These are phyloP conservation scores for Aspergillus nidulans DNA, from an alignment of 495 filamentous ascomycete genomes.

Conservation along the genomic window DNA sequence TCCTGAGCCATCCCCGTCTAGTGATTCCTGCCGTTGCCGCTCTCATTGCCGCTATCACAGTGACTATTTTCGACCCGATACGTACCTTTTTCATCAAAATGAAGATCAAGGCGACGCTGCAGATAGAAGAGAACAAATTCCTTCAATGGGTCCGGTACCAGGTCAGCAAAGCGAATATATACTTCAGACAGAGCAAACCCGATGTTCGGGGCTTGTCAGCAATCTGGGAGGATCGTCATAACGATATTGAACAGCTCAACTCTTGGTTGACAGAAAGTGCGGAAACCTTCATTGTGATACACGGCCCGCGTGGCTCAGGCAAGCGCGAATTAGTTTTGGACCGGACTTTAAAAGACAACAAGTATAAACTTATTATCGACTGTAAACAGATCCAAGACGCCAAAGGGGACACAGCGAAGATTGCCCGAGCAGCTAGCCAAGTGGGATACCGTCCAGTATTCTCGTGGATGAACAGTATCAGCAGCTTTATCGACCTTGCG, in stretches of 20 bases:
- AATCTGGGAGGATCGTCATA: conserved; percentile 84
- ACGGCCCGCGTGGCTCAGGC: conserved; percentile 87
- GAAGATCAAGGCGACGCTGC: conserved; percentile 74
- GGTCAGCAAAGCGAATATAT: conserved; percentile 61
- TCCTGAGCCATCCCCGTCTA: conserved; percentile 82
- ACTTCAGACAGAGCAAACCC: conserved; percentile 46
- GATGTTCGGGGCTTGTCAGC: conserved; percentile 71
- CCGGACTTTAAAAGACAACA: conserved; percentile 71
- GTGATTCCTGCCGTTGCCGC: conserved; percentile 80
- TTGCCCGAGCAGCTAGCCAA: conserved; percentile 70
- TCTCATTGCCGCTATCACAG: conserved; percentile 74
- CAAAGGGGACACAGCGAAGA: conserved; percentile 82
- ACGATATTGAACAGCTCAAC: conserved; percentile 71
- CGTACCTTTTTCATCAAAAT: conserved; percentile 87
- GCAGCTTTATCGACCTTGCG: conserved; percentile 85
- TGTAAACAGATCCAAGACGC: conserved; percentile 94
- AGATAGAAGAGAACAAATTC: conserved; percentile 63
- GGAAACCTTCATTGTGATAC: conserved; percentile 90
- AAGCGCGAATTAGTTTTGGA: conserved; percentile 85
- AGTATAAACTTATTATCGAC: conserved; percentile 82
- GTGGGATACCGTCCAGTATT: conserved; percentile 94
- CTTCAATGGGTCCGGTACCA: conserved; percentile 79
- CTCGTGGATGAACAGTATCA: conserved; percentile 93
- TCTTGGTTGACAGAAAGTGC: conserved; percentile 83
- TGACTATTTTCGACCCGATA: conserved; percentile 89